These are phyloP conservation scores for Saturnispora serradocipensis DNA, from an alignment of 805 yeast species.

Conservation along the genomic window DNA sequence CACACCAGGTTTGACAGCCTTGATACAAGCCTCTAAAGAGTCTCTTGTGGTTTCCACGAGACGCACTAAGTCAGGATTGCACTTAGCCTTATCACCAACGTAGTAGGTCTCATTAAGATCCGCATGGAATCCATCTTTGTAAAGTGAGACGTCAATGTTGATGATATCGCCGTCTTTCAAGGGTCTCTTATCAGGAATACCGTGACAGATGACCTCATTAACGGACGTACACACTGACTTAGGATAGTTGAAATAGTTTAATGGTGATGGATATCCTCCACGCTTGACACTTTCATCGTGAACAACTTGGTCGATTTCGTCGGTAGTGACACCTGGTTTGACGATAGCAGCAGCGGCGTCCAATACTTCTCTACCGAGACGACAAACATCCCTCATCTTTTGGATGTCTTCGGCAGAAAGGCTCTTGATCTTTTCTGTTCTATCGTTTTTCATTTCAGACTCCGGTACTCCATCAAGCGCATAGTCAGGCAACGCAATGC, in stretches of 20 bases:
- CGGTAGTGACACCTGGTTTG: conserved; percentile 87
- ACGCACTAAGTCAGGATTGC: conserved; percentile 75
- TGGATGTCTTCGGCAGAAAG: conserved; percentile 61
- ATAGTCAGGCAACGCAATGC: conserved; percentile 73
- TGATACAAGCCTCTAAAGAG: conserved; percentile 75
- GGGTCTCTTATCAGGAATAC: conserved; percentile 86
- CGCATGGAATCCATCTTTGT: conserved; percentile 82
- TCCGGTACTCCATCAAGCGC: conserved; percentile 72
- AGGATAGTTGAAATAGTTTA: conserved; percentile 90
- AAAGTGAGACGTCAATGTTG: conserved; percentile 81
- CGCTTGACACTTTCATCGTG: conserved; percentile 85
- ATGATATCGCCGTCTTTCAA: conserved; percentile 91
- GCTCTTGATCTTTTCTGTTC: conserved; percentile 56
- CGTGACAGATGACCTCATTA: conserved; percentile 94
- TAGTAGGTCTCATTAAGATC: conserved; percentile 96
- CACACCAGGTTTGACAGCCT: conserved; percentile 81
- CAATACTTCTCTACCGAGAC: conserved; percentile 75
- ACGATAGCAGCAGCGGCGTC: conserved; percentile 81
- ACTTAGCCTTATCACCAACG: conserved; percentile 79
- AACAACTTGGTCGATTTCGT: conserved; percentile 76
- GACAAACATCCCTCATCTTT: conserved; percentile 66
- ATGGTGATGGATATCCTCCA: conserved; percentile 88
- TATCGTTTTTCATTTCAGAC: conserved; percentile 64
- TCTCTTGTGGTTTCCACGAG: conserved; percentile 90
- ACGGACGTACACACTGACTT: conserved; percentile 88